Conservation (phyloP, 257 asterid species). For the Nyctanthes arbortristis region DNA sequence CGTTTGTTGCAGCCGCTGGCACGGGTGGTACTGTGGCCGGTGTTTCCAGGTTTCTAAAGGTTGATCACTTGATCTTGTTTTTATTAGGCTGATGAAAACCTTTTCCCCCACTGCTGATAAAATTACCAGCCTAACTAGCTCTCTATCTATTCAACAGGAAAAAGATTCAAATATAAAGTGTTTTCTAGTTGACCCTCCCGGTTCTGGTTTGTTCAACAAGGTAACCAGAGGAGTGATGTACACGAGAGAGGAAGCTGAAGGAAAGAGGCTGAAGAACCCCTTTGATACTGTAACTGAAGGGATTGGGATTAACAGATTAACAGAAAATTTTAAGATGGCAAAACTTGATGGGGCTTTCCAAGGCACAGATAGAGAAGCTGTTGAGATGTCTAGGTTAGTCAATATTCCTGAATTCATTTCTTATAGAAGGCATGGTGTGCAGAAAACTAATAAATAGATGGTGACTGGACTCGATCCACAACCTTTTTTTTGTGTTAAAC, state of each 20-base stretch:
- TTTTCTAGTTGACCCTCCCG: slow-evolving; percentile 92
- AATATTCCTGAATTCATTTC: too few species aligned
- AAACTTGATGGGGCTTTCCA: slow-evolving; percentile 89
- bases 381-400: slow-evolving; percentile 89
- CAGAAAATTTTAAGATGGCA: slow-evolving; percentile 79
- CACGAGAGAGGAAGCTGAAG: slow-evolving; percentile 94
- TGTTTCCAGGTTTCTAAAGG: slow-evolving; percentile 84
- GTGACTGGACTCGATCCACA: neutral
- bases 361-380: slow-evolving; percentile 88
- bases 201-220: slow-evolving; percentile 93
- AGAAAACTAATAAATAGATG: too few species aligned
- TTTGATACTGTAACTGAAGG: slow-evolving; percentile 96
- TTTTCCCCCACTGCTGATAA: neutral
- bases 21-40: slow-evolving; percentile 98
- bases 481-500: too few species aligned
- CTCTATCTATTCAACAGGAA: slow-evolving; percentile 52
- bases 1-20: slow-evolving; percentile 97
- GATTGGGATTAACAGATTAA: slow-evolving; percentile 87
- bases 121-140: slow-evolving; percentile 3
- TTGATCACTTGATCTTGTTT: slow-evolving; percentile 21
- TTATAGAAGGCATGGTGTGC: too few species aligned
- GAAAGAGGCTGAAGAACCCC: slow-evolving; percentile 83
- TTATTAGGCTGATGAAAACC: too few species aligned
- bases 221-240: slow-evolving; percentile 97
- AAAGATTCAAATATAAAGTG: slow-evolving; percentile 62